A percentile compares a stretch with the other conserved stretches of the same genome.
Conservation (phyloP, 78 protist species). For the Salpingoeca rosetta region DNA sequence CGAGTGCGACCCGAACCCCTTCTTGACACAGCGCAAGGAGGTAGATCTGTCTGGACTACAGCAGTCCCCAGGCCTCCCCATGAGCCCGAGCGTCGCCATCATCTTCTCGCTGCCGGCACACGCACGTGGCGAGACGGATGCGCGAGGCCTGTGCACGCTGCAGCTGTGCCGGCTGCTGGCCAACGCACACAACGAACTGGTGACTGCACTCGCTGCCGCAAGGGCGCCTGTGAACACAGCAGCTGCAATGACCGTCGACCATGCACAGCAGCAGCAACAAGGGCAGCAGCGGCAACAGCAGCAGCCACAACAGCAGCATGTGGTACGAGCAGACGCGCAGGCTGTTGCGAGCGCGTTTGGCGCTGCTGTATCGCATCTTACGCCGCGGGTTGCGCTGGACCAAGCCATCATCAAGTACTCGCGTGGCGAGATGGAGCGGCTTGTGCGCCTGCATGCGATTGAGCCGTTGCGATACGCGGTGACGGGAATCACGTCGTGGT, state of each 20-base stretch:
- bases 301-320: no score
- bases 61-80: no score
- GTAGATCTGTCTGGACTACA: no score
- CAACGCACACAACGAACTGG: conserved; percentile 4
- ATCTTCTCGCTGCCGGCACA: conserved; percentile 13
- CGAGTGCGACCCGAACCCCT: no score
- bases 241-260: not conserved
- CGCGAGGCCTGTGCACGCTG: conserved; percentile 14
- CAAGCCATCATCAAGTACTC: not conserved
- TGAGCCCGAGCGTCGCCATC: no score
- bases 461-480: not conserved
- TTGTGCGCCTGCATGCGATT: not conserved
- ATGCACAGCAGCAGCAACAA: not conserved
- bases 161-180: conserved; percentile 1
- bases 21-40: no score
- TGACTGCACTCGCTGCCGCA: not conserved
- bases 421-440: not conserved
- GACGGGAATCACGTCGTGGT: not conserved
- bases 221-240: no score
- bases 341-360: not conserved
- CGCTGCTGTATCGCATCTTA: not conserved
- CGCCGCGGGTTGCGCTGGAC: not conserved
- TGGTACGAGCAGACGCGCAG: not conserved
- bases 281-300: not conserved
- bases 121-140: conserved; percentile 11